Base-by-base conservation (phyloP, 352 stramenopile genomes). In the Pythium sukuiense region DNA sequence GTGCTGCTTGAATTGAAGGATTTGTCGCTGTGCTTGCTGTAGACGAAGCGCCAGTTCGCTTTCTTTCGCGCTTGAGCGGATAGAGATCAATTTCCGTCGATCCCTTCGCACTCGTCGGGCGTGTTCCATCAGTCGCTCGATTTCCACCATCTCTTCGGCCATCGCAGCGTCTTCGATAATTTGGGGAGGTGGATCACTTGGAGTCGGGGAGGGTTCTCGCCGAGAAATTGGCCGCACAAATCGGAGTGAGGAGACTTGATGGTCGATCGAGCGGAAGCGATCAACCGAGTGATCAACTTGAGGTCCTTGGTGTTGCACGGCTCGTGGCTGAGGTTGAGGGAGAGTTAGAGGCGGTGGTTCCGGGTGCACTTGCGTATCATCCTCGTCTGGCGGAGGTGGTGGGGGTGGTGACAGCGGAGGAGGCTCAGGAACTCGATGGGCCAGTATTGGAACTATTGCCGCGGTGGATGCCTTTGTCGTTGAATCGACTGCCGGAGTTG, bases 11-110 rank as follows among this genome's bases (percentile, higher is more conserved):
- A 95, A 67, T 43, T 85, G 67, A 16, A 89, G 29, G 53, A 93
- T 86, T 30, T 93, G 81, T 11, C 81, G 74, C 27, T 95, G 80
- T 14, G 85, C 80, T 52, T 90, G 83, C 49, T 93, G 84, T 35
- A 95, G 76, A 48, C 79, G 81, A 27, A 92, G 55, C 6, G 77
- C 60, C 4, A 95, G 57, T 27, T 84, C 79, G 33, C 70, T 86
- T 56, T 95, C 87, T 65, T 80, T 89, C 12, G 65, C 63, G 45
- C 69, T 90, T 7, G 73, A 63, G 61, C 73, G 73, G 45, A 77
- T 61, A 2, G 26, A 30, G 11, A 62, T 60, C 26, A 60, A 55
- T 26, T 66, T 72, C 1, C 75, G 71, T 6, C 80, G 74, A 24
- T 73, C 61, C 3, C 65, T 35, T 18, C 77, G 80, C 43, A 73